Evolutionary conservation across 148 eudicot species (phyloP).

Genomic region (Vaccinium corymbosum): DNA sequence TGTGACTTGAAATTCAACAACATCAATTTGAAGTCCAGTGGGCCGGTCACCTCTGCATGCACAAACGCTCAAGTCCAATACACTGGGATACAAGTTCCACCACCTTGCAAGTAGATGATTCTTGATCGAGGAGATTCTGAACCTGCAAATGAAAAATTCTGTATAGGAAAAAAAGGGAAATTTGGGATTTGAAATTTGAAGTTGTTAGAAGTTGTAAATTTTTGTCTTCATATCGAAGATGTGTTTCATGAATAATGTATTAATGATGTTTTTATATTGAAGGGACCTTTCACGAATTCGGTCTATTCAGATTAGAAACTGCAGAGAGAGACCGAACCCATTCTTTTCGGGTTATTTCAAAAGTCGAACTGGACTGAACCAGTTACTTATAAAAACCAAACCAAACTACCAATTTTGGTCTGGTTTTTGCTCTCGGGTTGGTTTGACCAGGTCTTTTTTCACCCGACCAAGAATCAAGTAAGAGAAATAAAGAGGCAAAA

Average conservation of each 20-base stretch:
- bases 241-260: background rate
- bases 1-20: slow-evolving; percentile 35
- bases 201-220: background rate
- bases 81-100: slow-evolving; percentile 30
- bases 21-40: slow-evolving; percentile 24
- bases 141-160: background rate
- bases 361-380: too few relatives aligned
- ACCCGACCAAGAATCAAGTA: too few relatives aligned
- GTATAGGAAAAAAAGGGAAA: background rate
- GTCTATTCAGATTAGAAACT: background rate
- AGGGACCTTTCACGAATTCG: background rate
- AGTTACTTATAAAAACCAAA: too few relatives aligned
- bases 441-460: too few relatives aligned
- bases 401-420: too few relatives aligned
- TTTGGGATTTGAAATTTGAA: background rate
- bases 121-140: background rate
- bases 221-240: too few relatives aligned
- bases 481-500: too few relatives aligned
- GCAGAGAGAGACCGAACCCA: background rate
- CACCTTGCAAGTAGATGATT: slow-evolving; percentile 24
- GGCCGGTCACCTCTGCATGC: slow-evolving; percentile 19
- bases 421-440: too few relatives aligned
- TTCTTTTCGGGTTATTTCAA: background rate
- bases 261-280: background rate
- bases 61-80: slow-evolving; percentile 25